Evolutionary conservation across 23 red algal species (phyloP).

Genomic region (Gracilaria gracilis): DNA sequence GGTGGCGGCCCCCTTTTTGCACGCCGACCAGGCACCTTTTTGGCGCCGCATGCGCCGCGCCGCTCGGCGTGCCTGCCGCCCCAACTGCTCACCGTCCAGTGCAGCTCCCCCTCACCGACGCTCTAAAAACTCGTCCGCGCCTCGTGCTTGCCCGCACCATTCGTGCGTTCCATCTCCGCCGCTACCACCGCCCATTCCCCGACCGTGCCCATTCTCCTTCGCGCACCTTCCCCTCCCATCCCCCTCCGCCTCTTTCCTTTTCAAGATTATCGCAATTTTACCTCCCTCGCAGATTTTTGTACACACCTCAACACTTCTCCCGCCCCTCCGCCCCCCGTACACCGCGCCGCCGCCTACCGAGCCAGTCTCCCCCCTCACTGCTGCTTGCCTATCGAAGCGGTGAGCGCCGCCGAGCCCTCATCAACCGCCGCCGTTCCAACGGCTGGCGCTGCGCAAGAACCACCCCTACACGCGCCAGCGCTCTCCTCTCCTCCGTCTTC

Average conservation of each 20-base stretch:
- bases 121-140: background rate
- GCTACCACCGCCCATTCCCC: background rate
- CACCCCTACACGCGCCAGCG: background rate
- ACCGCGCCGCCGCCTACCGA: background rate
- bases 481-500: background rate
- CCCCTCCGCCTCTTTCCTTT: background rate
- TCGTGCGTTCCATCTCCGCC: constrained; percentile 18
- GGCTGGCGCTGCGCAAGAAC: background rate
- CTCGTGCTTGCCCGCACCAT: constrained; percentile 35
- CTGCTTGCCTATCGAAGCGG: constrained; percentile 28
- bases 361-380: background rate
- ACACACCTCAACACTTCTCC: too few relatives aligned
- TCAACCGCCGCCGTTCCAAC: constrained; percentile 14
- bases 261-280: background rate
- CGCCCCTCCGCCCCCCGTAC: background rate
- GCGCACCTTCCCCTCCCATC: background rate
- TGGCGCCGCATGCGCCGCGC: constrained; percentile 28
- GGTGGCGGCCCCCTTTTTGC: background rate
- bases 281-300: too few relatives aligned
- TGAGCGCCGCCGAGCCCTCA: constrained; percentile 18
- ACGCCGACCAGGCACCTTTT: background rate
- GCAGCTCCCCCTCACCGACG: constrained; percentile 31
- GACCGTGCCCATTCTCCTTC: background rate
- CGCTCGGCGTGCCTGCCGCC: background rate
- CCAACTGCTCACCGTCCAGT: constrained; percentile 51